Evolutionary conservation across 768 basidiomycete genomes (phyloP).

Genomic region (Serendipita vermifera): DNA sequence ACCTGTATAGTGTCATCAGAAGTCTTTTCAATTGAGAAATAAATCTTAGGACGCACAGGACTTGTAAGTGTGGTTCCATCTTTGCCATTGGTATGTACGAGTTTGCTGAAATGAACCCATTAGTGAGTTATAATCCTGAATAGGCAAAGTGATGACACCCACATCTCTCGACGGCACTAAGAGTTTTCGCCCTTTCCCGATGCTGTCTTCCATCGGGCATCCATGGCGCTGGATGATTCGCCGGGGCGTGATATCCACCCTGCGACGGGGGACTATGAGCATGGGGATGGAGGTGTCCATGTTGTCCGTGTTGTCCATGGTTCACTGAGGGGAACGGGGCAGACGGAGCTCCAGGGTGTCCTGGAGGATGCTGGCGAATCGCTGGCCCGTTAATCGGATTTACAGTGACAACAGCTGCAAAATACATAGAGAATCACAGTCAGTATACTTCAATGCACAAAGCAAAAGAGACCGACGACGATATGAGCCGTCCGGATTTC

Average conservation of each 20-base stretch:
- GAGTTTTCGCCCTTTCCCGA: not conserved
- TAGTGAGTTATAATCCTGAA: no score
- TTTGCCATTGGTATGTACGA: not conserved
- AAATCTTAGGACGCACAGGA: constrained; percentile 49
- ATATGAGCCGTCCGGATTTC: constrained; percentile 7
- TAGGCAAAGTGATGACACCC: no score
- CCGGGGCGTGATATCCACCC: not conserved
- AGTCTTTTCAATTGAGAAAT: not conserved
- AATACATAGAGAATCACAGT: constrained; percentile 19
- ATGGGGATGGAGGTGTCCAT: no score
- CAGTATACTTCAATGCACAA: constrained; percentile 26
- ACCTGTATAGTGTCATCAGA: not conserved
- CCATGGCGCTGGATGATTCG: not conserved
- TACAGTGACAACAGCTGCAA: constrained; percentile 8
- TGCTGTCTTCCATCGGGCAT: not conserved
- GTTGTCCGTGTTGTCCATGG: no score
- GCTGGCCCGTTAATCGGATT: constrained; percentile 1
- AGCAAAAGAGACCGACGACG: constrained; percentile 10
- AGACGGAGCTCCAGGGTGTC: no score
- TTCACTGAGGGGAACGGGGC: no score
- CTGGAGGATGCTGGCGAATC: no score
- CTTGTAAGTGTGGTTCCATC: constrained; percentile 70
- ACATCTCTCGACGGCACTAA: constrained; percentile 9
- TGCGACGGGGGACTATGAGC: no score
- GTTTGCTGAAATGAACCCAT: no score